These are phyloP conservation scores for Neofusicoccum parvum DNA, from an alignment of 2,329 filamentous ascomycete genomes.

Conservation along the genomic window DNA sequence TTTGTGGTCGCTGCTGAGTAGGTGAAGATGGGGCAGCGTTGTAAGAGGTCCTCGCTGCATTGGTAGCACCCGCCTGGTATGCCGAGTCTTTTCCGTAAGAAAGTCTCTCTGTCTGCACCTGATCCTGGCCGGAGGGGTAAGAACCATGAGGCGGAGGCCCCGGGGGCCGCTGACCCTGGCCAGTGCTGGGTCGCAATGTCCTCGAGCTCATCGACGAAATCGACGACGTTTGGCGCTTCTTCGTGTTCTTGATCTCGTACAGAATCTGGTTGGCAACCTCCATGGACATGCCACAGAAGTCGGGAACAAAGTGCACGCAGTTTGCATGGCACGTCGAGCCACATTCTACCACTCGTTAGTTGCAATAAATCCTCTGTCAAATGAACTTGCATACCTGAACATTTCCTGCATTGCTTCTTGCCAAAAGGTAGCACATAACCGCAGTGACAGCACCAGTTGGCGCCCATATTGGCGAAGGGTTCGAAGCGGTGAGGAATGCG, in stretches of 20 bases:
- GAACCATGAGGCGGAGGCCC: slow-evolving; percentile 34
- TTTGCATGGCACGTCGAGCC: slow-evolving; percentile 85
- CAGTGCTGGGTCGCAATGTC: slow-evolving; percentile 63
- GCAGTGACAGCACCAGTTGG: slow-evolving; percentile 99
- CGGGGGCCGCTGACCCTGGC: slow-evolving; percentile 42
- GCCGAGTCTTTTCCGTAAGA: slow-evolving; percentile 50
- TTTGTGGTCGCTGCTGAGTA: slow-evolving; percentile 48
- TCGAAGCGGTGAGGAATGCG: slow-evolving; percentile 97
- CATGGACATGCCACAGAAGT: slow-evolving; percentile 99
- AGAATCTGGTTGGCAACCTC: slow-evolving; percentile 92
- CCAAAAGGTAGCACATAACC: slow-evolving; percentile 94
- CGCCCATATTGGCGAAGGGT: slow-evolving; percentile 94
- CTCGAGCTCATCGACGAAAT: slow-evolving; percentile 62
- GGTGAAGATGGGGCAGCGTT: slow-evolving; percentile 50
- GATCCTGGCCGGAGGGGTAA: slow-evolving; percentile 43
- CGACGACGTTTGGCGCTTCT: slow-evolving; percentile 63
- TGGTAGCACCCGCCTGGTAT: slow-evolving; percentile 41
- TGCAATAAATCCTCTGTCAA: background rate
- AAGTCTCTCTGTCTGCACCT: slow-evolving; percentile 44
- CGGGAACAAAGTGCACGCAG: slow-evolving; percentile 92
- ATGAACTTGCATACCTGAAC: slow-evolving; percentile 65
- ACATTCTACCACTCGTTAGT: slow-evolving; percentile 67
- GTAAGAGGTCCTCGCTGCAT: slow-evolving; percentile 52
- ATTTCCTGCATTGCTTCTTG: slow-evolving; percentile 92
- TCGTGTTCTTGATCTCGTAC: slow-evolving; percentile 79